Evolutionary conservation across 192 early-diverging fungal genomes (phyloP).

Genomic region (Coemansia sp.): DNA sequence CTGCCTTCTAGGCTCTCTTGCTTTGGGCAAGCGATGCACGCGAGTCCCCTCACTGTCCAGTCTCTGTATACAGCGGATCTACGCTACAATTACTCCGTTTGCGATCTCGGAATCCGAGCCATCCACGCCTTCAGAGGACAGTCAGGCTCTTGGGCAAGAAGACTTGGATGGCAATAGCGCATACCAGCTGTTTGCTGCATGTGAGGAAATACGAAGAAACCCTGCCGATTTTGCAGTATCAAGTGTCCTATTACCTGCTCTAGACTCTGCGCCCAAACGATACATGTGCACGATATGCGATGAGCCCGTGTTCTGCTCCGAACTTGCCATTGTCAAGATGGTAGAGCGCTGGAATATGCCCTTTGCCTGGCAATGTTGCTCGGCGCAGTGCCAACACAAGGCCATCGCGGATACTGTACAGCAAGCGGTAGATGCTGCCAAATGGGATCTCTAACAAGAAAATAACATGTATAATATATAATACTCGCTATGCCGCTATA

Average conservation of each 20-base stretch:
- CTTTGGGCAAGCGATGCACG: not conserved
- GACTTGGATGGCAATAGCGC: not conserved
- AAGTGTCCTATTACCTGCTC: slow-evolving; percentile 2
- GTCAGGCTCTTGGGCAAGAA: not conserved
- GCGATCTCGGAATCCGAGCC: not conserved
- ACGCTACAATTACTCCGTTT: not conserved
- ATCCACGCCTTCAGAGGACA: not conserved
- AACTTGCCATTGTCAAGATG: slow-evolving; percentile 19
- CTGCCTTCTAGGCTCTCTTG: not conserved
- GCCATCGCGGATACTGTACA: not conserved
- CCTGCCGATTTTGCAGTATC: slow-evolving; percentile 26
- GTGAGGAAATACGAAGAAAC: slow-evolving; percentile 21
- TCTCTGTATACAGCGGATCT: slow-evolving; percentile 19
- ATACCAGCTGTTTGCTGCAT: slow-evolving; percentile 9
- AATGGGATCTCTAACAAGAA: not conserved
- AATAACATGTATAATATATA: no score
- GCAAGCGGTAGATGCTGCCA: not conserved
- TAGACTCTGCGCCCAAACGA: slow-evolving; percentile 6
- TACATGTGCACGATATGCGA: slow-evolving; percentile 32
- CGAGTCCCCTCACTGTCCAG: slow-evolving; percentile 21
- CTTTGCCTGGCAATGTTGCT: slow-evolving; percentile 47
- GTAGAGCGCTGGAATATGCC: slow-evolving; percentile 21
- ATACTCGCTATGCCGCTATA: no score
- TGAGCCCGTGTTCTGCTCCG: slow-evolving; percentile 13
- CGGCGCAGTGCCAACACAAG: slow-evolving; percentile 28